Evolutionary conservation across 306 rosid species (phyloP).

Genomic region (Crotalaria pallida): DNA sequence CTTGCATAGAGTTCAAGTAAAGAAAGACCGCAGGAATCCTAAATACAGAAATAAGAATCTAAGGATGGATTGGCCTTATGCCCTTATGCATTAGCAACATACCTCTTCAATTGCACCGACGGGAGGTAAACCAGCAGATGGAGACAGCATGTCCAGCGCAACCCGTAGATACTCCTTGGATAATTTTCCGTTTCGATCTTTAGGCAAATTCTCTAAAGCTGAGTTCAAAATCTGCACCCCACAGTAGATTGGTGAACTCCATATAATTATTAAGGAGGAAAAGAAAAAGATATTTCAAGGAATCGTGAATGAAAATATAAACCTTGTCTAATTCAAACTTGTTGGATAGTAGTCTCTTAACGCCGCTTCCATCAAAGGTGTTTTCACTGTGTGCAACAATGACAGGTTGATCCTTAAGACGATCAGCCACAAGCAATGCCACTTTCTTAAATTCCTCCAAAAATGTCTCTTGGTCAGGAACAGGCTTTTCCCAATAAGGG

Average conservation of each 20-base stretch:
- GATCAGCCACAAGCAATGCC: conserved; percentile 42
- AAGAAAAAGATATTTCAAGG: not conserved
- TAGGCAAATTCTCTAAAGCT: conserved; percentile 58
- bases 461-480: conserved; percentile 57
- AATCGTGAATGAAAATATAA: not conserved
- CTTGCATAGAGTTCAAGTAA: not conserved
- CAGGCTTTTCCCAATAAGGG: conserved; percentile 41
- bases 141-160: conserved; percentile 61
- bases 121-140: conserved; percentile 86
- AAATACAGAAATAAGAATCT: not conserved
- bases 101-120: conserved; percentile 81
- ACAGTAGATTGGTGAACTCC: not conserved
- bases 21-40: not conserved
- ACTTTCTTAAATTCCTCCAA: conserved; percentile 71
- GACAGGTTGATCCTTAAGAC: conserved; percentile 63
- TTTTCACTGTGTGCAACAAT: conserved; percentile 91
- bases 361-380: conserved; percentile 75
- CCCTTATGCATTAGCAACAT: not conserved
- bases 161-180: conserved; percentile 55
- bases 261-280: not conserved
- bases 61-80: not conserved
- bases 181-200: conserved; percentile 67
- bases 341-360: conserved; percentile 71
- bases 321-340: conserved; percentile 96
- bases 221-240: conserved; percentile 56